Evolutionary conservation across 1,139 yeast species (phyloP).

Genomic region (Saccharomyces hybrid): DNA sequence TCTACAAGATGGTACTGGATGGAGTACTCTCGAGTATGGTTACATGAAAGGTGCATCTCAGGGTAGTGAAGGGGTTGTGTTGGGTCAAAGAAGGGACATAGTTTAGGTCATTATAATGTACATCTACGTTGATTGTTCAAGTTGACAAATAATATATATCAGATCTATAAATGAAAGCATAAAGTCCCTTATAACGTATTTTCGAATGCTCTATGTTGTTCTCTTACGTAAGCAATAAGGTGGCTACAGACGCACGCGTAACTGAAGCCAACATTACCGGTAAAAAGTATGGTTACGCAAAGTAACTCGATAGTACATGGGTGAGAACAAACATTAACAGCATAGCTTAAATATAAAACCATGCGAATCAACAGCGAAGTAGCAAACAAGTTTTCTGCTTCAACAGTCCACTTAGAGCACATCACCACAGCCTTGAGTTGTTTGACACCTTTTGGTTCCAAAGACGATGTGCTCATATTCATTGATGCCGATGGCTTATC

Average conservation of each 20-base stretch:
- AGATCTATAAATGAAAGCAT: not conserved
- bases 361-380: not conserved
- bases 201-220: not conserved
- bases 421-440: constrained; percentile 31
- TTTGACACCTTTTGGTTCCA: constrained; percentile 28
- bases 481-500: constrained; percentile 35
- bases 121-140: not conserved
- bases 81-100: constrained; percentile 44
- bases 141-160: not conserved
- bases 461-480: constrained; percentile 29
- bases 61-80: constrained; percentile 42
- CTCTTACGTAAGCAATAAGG: not conserved
- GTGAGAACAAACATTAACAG: not conserved
- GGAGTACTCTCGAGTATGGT: constrained; percentile 58
- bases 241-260: not conserved
- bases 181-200: not conserved
- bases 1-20: constrained; percentile 34
- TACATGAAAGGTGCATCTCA: constrained; percentile 51
- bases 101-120: constrained; percentile 9
- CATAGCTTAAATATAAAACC: not conserved
- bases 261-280: not conserved
- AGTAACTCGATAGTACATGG: not conserved
- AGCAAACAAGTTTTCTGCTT: constrained; percentile 22
- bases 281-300: not conserved
- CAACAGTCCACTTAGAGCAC: constrained; percentile 32